Conservation (phyloP, 2,329 filamentous ascomycete species). For the Fusarium neocosmosporiellum region DNA sequence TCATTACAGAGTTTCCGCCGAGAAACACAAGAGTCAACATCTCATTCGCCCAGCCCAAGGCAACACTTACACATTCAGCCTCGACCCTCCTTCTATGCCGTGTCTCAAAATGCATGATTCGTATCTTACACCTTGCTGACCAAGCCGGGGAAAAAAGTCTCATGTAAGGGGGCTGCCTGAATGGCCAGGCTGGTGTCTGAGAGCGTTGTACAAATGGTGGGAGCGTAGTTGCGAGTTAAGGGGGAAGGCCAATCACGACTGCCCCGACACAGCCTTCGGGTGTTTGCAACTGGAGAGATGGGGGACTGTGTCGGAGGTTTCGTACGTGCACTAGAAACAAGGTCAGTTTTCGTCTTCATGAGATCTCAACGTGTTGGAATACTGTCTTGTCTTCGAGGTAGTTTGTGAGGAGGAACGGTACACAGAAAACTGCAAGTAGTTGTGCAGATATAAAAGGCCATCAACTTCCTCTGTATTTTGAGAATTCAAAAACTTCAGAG, state of each 20-base stretch:
- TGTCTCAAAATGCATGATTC: conserved; percentile 15
- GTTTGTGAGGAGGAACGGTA: not conserved
- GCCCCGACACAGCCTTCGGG: conserved; percentile 33
- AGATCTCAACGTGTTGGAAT: not conserved
- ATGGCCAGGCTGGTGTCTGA: conserved; percentile 8
- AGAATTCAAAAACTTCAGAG: not conserved
- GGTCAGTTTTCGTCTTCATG: conserved; percentile 28
- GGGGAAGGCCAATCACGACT: conserved; percentile 34
- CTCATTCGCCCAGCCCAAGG: not conserved
- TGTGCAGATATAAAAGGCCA: conserved; percentile 24
- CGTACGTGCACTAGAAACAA: conserved; percentile 9
- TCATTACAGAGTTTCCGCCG: conserved; percentile 18
- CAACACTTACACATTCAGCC: conserved; percentile 4
- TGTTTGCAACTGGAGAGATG: conserved; percentile 1
- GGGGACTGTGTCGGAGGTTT: conserved; percentile 12
- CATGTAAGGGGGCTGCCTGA: conserved; percentile 11
- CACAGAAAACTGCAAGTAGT: not conserved
- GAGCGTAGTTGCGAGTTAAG: conserved; percentile 20
- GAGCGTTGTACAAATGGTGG: conserved; percentile 24
- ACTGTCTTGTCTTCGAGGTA: not conserved
- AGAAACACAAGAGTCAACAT: not conserved
- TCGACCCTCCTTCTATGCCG: not conserved
- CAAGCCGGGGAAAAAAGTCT: not conserved
- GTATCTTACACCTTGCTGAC: not conserved
- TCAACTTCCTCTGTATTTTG: not conserved